A percentile compares a stretch with the other conserved stretches of the same genome.
phyloP scores from a whole-genome alignment of 2,329 filamentous ascomycete genomes.

The Arthroderma sp. region DNA sequence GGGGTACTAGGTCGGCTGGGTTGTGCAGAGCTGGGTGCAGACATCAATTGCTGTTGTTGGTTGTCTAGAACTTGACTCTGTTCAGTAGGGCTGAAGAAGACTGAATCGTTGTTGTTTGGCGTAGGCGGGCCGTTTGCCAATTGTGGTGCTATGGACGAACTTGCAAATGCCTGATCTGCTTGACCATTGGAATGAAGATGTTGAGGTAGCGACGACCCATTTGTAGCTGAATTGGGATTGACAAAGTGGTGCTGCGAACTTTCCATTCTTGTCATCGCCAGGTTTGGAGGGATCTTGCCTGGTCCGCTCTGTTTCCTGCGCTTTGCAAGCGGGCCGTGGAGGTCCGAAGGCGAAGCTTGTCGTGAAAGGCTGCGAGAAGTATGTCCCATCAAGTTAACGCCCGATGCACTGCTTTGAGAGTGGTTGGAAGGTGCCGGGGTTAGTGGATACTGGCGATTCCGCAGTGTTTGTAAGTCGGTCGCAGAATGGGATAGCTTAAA shows the following conservation, averaged over 20 bases:
- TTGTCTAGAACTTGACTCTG: constrained; percentile 54
- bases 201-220: constrained; percentile 31
- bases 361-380: constrained; percentile 54
- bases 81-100: constrained; percentile 43
- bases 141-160: constrained; percentile 30
- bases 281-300: constrained; percentile 54
- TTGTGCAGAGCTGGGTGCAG: constrained; percentile 57
- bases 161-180: constrained; percentile 35
- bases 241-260: constrained; percentile 27
- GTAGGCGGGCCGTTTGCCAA: constrained; percentile 52
- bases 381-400: constrained; percentile 19
- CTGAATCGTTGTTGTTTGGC: constrained; percentile 50
- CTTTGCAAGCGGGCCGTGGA: constrained; percentile 56
- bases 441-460: constrained; percentile 36
- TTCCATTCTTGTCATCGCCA: constrained; percentile 75
- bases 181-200: constrained; percentile 23
- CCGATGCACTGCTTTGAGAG: constrained; percentile 30
- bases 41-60: constrained; percentile 51
- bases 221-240: constrained; percentile 26
- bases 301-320: constrained; percentile 67
- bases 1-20: constrained; percentile 70
- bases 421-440: constrained; percentile 27
- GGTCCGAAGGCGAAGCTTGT: constrained; percentile 56
- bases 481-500: constrained; percentile 49
- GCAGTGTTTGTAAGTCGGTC: constrained; percentile 49